Evolutionary conservation across 176 grass and related monocot genomes (phyloP).

Genomic region (Juncus inflexus): DNA sequence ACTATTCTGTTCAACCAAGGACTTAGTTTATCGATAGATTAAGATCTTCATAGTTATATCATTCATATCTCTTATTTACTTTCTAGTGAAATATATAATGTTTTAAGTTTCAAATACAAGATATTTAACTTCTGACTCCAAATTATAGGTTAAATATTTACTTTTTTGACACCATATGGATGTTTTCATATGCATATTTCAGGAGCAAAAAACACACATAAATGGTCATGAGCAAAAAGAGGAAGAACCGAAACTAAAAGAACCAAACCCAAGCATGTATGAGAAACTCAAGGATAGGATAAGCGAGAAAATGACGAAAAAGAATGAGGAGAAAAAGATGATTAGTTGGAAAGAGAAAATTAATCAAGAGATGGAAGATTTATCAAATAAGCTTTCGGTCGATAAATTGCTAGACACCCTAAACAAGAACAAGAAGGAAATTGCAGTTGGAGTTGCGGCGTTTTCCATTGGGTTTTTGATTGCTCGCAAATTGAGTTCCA

Average conservation of each 20-base stretch:
- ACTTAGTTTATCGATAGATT: too few relatives aligned
- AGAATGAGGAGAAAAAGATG: background rate
- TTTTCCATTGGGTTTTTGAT: constrained; percentile 50
- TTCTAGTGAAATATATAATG: too few relatives aligned
- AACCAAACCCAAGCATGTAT: background rate
- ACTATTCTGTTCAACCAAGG: too few relatives aligned
- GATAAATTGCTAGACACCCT: constrained; percentile 29
- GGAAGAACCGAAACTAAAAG: background rate
- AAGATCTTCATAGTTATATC: too few relatives aligned
- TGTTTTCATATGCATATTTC: too few relatives aligned
- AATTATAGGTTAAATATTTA: too few relatives aligned
- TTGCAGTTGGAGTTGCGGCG: constrained; percentile 33
- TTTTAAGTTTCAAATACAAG: too few relatives aligned
- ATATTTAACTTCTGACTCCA: too few relatives aligned
- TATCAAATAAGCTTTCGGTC: constrained; percentile 16
- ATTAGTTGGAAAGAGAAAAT: constrained; percentile 27
- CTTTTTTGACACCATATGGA: too few relatives aligned
- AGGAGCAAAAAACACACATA: too few relatives aligned
- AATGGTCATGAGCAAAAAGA: constrained; percentile 4
- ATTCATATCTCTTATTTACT: too few relatives aligned
- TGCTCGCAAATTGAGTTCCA: constrained; percentile 29
- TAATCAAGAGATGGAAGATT: constrained; percentile 20
- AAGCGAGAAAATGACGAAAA: constrained; percentile 8
- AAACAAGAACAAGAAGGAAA: constrained; percentile 32
- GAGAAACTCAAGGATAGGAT: background rate